A percentile compares a stretch with the other conserved stretches of the same genome.
Conservation (phyloP, 176 grass and related monocot genomes). For the Musa schizocarpa region DNA sequence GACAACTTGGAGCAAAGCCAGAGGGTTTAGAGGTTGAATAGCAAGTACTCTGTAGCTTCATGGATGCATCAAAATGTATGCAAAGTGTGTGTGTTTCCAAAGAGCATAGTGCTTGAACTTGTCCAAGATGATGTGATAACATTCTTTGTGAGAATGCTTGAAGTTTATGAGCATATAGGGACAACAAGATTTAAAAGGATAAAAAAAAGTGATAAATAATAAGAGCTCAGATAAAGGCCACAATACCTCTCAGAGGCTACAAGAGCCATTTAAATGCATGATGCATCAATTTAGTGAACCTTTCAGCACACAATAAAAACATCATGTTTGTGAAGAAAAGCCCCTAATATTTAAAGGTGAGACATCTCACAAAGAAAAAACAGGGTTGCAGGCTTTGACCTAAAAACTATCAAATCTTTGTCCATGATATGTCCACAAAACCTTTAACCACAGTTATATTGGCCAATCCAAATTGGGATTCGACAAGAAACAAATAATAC, state of each 20-base stretch:
- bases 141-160: background rate
- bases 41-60: background rate
- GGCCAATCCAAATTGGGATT: too few species aligned
- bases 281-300: background rate
- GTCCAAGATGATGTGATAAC: background rate
- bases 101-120: background rate
- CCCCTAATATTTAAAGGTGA: too few species aligned
- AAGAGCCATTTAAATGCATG: background rate
- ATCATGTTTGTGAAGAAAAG: background rate
- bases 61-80: background rate
- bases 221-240: background rate
- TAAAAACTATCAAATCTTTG: too few species aligned
- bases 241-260: background rate
- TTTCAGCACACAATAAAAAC: background rate
- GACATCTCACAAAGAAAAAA: too few species aligned
- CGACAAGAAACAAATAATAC: too few species aligned
- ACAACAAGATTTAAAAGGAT: background rate
- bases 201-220: background rate
- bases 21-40: background rate
- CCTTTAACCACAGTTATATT: too few species aligned
- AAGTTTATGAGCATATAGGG: background rate
- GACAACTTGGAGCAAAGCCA: background rate
- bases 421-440: too few species aligned
- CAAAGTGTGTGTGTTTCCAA: background rate
- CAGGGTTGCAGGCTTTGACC: too few species aligned